Base-by-base conservation (phyloP, 495 filamentous ascomycete species). In the Chlorociboria aeruginascens region DNA sequence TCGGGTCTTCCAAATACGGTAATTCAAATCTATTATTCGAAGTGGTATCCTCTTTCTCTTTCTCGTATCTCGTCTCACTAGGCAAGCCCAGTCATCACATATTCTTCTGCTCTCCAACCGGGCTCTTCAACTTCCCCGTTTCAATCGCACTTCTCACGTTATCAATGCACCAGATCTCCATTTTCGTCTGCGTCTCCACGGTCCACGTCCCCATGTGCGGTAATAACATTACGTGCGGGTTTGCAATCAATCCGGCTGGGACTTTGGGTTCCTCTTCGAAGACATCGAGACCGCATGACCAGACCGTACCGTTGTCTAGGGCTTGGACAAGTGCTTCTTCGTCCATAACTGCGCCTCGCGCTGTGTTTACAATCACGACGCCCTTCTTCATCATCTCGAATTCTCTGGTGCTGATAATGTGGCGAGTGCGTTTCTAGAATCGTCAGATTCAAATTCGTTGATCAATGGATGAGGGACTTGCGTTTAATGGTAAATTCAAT, bases 331-430 rank as follows among this genome's bases (percentile, higher is more conserved):
- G 76, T 11, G 82, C 83, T 1, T 65, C 76, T 70, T 93, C 86
- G 55, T 93, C 82, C 33, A 90, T 78, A 47, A 86, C 66, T 12
- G 82, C 83, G 16, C 86, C 86, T 6, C 86, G 76, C 6, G 86
- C 86, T 3, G 88, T 89, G 59, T 93, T 93, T 12, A 90, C 77
- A 44, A 90, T 72, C 57, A 87, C 84, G 11, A 83, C 77, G 10
- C 86, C 86, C 52, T 76, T 72, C 59, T 87, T 89, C 73, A 90
- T 81, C 60, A 82, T 74, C 46, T 61, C 63, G 53, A 90, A 73
- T 53, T 86, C 73, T 40, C 70, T 69, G 12, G 68, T 71, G 40
- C 74, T 78, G 49, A 90, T 80, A 42, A 82, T 85, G 56, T 88
- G 77, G 35, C 66, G 66, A n/a, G 86, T 89, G 37, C 59, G 29